A percentile compares a stretch with the other conserved stretches of the same genome.
These are phyloP conservation scores for Tetraselmis striata DNA, from an alignment of 139 green algal species.

Conservation along the genomic window DNA sequence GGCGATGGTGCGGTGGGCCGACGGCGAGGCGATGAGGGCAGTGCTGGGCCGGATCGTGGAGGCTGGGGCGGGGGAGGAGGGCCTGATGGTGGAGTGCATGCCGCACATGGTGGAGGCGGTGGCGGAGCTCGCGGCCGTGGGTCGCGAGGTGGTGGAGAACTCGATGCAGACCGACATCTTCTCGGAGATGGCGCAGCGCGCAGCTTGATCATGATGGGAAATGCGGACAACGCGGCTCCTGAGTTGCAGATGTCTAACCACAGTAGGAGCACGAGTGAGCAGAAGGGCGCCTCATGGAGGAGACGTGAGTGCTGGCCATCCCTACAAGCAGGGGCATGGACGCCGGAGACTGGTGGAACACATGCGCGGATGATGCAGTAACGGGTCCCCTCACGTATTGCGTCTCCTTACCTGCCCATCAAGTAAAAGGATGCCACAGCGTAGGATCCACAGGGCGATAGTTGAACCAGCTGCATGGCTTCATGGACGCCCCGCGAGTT, in stretches of 20 bases:
- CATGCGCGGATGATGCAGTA: background rate
- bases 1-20: background rate
- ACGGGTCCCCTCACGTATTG: no score
- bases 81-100: background rate
- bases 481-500: no score
- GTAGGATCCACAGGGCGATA: no score
- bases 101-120: background rate
- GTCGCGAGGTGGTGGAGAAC: background rate
- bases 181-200: no score
- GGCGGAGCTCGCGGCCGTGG: background rate
- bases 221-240: no score
- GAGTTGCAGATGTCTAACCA: no score
- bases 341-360: background rate
- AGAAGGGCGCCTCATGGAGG: background rate
- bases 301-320: background rate
- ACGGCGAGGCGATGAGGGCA: background rate
- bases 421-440: no score
- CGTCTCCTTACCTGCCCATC: no score
- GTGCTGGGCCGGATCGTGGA: background rate
- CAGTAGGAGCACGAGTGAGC: no score
- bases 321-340: no score
- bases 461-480: no score
- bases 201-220: no score
- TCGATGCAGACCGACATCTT: background rate
- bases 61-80: background rate